Conservation (phyloP, 306 rosid species). For the Castanea mollissima region DNA sequence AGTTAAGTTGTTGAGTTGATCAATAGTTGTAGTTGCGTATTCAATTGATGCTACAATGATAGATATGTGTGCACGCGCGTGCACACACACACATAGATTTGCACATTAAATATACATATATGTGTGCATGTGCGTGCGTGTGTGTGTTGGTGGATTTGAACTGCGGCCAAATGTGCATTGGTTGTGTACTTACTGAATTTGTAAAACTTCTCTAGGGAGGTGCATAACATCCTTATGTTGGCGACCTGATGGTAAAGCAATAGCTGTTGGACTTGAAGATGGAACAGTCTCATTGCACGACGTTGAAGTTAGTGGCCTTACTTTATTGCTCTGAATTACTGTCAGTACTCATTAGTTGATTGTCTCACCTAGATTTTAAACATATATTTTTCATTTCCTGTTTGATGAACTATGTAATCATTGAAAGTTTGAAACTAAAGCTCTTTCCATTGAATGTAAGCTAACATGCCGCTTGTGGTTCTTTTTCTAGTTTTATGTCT, state of each 20-base stretch:
- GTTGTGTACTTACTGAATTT: no score
- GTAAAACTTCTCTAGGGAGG: conserved; percentile 43
- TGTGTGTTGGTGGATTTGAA: background rate
- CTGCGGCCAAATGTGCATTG: no score
- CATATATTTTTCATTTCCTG: background rate
- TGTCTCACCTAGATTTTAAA: background rate
- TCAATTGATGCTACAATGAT: background rate
- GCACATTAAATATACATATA: background rate
- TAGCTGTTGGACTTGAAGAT: conserved; percentile 87
- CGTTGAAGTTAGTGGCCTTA: conserved; percentile 68
- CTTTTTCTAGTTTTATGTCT: background rate
- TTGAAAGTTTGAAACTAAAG: background rate
- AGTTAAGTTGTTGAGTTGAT: background rate
- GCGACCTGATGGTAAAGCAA: conserved; percentile 94
- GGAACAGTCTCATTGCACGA: conserved; percentile 86
- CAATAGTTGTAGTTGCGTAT: background rate
- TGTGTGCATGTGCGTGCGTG: no score
- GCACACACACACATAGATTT: no score
- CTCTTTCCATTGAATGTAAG: background rate
- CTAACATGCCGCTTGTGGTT: background rate
- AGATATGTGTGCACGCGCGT: no score
- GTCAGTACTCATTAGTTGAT: background rate
- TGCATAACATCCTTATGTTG: conserved; percentile 75
- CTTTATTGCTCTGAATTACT: background rate
- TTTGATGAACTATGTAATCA: background rate